phyloP scores from a whole-genome alignment of 495 filamentous ascomycete genomes.

The Xylaria nigripes region DNA sequence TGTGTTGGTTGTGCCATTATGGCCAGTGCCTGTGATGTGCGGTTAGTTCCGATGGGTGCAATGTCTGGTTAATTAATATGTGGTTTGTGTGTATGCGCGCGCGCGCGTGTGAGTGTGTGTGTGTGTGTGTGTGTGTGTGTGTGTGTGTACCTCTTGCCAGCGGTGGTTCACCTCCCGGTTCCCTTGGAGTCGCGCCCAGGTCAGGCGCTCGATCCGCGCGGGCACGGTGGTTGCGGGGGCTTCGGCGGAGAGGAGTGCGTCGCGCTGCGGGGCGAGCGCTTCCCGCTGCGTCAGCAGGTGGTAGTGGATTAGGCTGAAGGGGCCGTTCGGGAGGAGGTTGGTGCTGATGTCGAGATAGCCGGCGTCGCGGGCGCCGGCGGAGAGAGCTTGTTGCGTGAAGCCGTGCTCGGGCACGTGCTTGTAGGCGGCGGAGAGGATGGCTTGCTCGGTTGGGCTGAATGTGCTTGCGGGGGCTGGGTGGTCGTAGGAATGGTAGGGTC shows the following conservation, averaged over 20 bases:
- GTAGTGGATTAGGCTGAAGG: constrained; percentile 75
- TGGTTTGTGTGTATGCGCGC: neutral
- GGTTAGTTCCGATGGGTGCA: too few species aligned
- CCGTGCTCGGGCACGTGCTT: constrained; percentile 73
- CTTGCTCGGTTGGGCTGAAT: constrained; percentile 63
- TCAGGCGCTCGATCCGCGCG: constrained; percentile 53
- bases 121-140: neutral
- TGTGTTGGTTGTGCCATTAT: constrained; percentile 76
- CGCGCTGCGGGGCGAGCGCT: constrained; percentile 28
- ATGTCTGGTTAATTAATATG: neutral
- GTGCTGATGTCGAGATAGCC: constrained; percentile 81
- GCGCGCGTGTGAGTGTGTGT: too few species aligned
- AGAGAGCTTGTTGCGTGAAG: constrained; percentile 64
- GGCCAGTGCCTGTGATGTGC: constrained; percentile 61
- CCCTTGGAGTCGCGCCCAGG: constrained; percentile 62
- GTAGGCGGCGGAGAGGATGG: constrained; percentile 74
- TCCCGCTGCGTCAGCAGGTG: constrained; percentile 61
- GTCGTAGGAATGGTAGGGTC: constrained; percentile 66
- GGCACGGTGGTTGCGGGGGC: constrained; percentile 20
- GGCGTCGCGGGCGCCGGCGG: constrained; percentile 68
- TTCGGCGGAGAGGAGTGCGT: constrained; percentile 19
- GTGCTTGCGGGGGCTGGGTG: constrained; percentile 47
- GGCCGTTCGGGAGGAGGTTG: constrained; percentile 69
- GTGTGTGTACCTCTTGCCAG: constrained; percentile 70
- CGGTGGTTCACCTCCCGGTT: constrained; percentile 61